Base-by-base conservation (phyloP, 2,329 filamentous ascomycete species). In the Kalaharituber pfeilii region DNA sequence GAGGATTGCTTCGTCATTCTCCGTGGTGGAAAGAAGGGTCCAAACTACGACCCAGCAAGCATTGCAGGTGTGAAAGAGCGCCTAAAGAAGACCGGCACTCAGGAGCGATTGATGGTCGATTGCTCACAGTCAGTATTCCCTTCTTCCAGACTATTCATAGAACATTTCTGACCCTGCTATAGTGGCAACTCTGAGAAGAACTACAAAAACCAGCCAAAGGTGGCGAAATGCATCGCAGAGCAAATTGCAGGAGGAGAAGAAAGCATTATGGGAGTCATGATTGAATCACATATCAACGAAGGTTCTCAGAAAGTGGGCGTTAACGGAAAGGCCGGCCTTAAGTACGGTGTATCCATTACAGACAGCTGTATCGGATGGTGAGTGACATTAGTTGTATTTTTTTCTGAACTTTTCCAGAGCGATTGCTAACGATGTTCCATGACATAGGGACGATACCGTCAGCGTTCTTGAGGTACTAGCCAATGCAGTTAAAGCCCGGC, bases 1-100 rank as follows among this genome's bases (percentile, higher is more conserved):
- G 84, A 94, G 71, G 86, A 98, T 71, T 93, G 91, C 66, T 98
- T 98, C 67, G 86, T 96, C 51, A 95, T 98, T 66, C 75, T 98
- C 57, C 80, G 91, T 58, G 91, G 91, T 60, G 91, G 91, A 59
- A 89, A 79, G 65, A 85, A 80, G 69, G 91, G 91, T 11, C 87
- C 91, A 62, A 98, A 98, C 75, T 98, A 81, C 69, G 88, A 95
- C 73, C 80, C 80, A 65, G 82, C 84, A 63, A 93, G 76, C 67
- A 84, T 98, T 63, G 78, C 82, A 68, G 74, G 73, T 52, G 84
- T 84, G 26, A 85, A 89, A 68, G 84, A 88, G 67, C 79, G 79
- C 2, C 71, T 98, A 65, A 73, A 70, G 61, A 83, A 85, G 71
- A 94, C 94, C 78, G 81, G 81, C 57, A 83, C 91, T 68, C 82